Conservation (phyloP, 352 stramenopile genomes). For the Elongisporangium anandrum region DNA sequence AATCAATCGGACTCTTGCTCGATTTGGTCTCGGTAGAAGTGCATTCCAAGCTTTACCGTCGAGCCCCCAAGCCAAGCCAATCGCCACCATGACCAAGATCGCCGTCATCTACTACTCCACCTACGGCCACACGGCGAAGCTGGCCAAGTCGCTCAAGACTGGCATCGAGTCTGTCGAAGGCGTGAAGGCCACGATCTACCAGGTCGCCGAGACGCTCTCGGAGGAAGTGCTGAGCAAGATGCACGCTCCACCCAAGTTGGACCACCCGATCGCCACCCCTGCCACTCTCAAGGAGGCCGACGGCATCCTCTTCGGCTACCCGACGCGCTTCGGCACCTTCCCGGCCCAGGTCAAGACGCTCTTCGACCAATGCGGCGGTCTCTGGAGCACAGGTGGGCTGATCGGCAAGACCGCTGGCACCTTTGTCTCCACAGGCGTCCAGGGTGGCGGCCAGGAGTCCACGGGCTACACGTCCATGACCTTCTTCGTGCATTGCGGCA, state of each 20-base stretch:
- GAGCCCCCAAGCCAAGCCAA: too few species aligned
- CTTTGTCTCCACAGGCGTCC: slow-evolving; percentile 82
- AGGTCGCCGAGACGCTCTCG: slow-evolving; percentile 75
- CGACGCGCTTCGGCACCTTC: slow-evolving; percentile 76
- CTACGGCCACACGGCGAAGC: slow-evolving; percentile 78
- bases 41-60: neutral
- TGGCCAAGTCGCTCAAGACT: slow-evolving; percentile 72
- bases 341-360: slow-evolving; percentile 89
- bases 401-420: slow-evolving; percentile 85
- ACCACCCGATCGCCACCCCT: slow-evolving; percentile 53
- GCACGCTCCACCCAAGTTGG: slow-evolving; percentile 71
- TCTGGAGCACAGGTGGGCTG: slow-evolving; percentile 78
- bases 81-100: slow-evolving; percentile 55
- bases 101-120: slow-evolving; percentile 85
- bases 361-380: slow-evolving; percentile 79
- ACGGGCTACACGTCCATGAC: slow-evolving; percentile 75
- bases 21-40: too few species aligned
- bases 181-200: slow-evolving; percentile 59
- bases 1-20: too few species aligned
- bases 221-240: slow-evolving; percentile 84
- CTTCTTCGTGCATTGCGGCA: slow-evolving; percentile 87
- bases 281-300: slow-evolving; percentile 72
- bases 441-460: slow-evolving; percentile 88
- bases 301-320: slow-evolving; percentile 85
- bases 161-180: slow-evolving; percentile 66